Percentiles rank a stretch among this genome's conserved stretches.
Conservation (phyloP, 1,139 yeast species). For the Hanseniaspora gamundiae region DNA sequence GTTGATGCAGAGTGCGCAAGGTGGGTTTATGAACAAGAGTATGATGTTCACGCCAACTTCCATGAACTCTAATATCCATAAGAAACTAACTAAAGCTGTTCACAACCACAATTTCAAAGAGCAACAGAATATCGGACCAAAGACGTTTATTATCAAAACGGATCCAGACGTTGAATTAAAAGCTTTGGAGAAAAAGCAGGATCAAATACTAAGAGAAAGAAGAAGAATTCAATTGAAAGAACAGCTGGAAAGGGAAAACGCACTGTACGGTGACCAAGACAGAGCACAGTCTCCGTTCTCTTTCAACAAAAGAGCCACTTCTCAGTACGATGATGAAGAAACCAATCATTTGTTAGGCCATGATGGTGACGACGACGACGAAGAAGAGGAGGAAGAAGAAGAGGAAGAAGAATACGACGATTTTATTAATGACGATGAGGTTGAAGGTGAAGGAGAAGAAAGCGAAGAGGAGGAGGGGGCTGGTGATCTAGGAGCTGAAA, state of each 20-base stretch:
- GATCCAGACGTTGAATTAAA: slow-evolving; percentile 84
- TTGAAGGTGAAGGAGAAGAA: slow-evolving; percentile 28
- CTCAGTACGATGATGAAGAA: slow-evolving; percentile 29
- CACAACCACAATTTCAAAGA: slow-evolving; percentile 44
- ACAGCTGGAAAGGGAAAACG: slow-evolving; percentile 40
- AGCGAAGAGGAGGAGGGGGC: slow-evolving; percentile 36
- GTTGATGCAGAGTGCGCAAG: slow-evolving; percentile 43
- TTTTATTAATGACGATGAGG: slow-evolving; percentile 39
- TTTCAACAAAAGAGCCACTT: slow-evolving; percentile 4
- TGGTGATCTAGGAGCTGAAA: slow-evolving; percentile 47
- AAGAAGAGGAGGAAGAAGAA: slow-evolving; percentile 37
- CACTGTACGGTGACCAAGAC: slow-evolving; percentile 10
- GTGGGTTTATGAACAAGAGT: slow-evolving; percentile 35
- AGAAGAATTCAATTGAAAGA: slow-evolving; percentile 51
- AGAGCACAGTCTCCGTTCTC: slow-evolving; percentile 1
- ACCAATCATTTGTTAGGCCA: slow-evolving; percentile 18
- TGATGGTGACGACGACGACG: slow-evolving; percentile 25
- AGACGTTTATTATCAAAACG: slow-evolving; percentile 63
- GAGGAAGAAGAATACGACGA: slow-evolving; percentile 45
- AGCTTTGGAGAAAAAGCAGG: slow-evolving; percentile 69
- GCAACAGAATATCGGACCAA: slow-evolving; percentile 38
- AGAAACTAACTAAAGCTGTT: slow-evolving; percentile 66
- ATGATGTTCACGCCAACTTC: slow-evolving; percentile 82
- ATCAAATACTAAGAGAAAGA: slow-evolving; percentile 55
- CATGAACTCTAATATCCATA: slow-evolving; percentile 70